Percentiles rank a stretch among this genome's conserved stretches.
Conservation (phyloP, 75 land plant species). For the Picea glauca region DNA sequence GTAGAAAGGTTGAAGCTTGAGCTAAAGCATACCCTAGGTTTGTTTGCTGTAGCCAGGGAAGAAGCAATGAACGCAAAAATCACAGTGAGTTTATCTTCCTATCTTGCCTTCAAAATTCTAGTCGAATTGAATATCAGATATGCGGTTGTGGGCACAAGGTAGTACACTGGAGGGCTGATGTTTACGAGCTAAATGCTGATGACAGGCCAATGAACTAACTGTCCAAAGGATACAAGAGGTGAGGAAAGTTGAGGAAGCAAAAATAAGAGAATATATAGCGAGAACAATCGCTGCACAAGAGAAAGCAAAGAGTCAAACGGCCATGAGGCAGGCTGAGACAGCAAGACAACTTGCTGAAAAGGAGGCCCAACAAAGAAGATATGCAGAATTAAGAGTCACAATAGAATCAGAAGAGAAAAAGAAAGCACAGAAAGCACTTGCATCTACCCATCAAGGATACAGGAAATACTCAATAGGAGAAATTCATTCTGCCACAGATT, state of each 20-base stretch:
- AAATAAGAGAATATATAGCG: slow-evolving; percentile 45
- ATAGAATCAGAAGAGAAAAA: slow-evolving; percentile 48
- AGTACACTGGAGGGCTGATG: background rate
- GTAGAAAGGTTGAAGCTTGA: slow-evolving; percentile 43
- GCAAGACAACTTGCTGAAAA: slow-evolving; percentile 50
- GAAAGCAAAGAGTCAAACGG: slow-evolving; percentile 48
- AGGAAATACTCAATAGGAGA: slow-evolving; percentile 56
- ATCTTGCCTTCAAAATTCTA: background rate
- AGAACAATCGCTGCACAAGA: slow-evolving; percentile 39
- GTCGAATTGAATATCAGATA: background rate
- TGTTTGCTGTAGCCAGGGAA: slow-evolving; percentile 41
- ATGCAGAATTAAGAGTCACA: slow-evolving; percentile 49
- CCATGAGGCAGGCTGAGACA: slow-evolving; percentile 50
- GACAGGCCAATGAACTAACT: slow-evolving; percentile 51
- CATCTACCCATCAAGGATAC: slow-evolving; percentile 33
- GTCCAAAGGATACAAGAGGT: slow-evolving; percentile 51
- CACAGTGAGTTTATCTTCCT: slow-evolving; percentile 20
- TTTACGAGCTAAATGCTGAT: background rate
- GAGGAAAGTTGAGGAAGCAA: slow-evolving; percentile 38
- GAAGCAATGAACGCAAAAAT: slow-evolving; percentile 33
- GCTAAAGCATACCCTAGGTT: slow-evolving; percentile 36
- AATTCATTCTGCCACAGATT: slow-evolving; percentile 46
- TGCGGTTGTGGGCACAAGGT: too few relatives aligned
- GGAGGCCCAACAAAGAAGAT: slow-evolving; percentile 41
- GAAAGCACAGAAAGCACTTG: slow-evolving; percentile 33